Conservation (phyloP, 2,329 filamentous ascomycete species). For the Penicillium hordei region DNA sequence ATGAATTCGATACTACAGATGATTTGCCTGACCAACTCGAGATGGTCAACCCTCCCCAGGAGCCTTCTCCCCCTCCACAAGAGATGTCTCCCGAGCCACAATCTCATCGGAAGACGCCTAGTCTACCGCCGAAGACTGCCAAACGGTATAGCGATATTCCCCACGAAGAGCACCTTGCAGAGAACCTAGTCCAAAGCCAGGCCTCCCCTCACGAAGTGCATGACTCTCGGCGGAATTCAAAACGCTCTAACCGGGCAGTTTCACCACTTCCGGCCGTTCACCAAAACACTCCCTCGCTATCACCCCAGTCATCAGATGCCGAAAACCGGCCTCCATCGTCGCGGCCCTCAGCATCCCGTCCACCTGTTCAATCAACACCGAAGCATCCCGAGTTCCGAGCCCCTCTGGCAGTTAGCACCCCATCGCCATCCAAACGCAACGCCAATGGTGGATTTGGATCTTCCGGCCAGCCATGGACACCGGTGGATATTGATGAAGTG, state of each 20-base stretch:
- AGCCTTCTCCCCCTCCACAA: constrained; percentile 14
- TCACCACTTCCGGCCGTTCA: constrained; percentile 39
- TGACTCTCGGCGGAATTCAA: constrained; percentile 11
- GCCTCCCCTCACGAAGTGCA: constrained; percentile 15
- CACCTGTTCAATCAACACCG: constrained; percentile 35
- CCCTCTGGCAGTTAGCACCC: constrained; percentile 46
- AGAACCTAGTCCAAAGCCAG: constrained; percentile 31
- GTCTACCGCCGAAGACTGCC: constrained; percentile 37
- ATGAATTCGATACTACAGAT: constrained; percentile 21
- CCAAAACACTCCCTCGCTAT: constrained; percentile 59
- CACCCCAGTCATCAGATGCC: constrained; percentile 74
- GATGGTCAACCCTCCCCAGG: constrained; percentile 19
- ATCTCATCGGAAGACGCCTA: constrained; percentile 26
- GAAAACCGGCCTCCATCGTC: constrained; percentile 77
- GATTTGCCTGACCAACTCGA: constrained; percentile 24
- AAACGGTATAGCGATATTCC: constrained; percentile 42
- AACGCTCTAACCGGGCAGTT: constrained; percentile 16
- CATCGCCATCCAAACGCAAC: constrained; percentile 64
- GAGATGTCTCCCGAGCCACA: constrained; percentile 14
- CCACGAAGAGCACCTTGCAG: constrained; percentile 36
- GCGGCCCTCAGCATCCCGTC: constrained; percentile 52
- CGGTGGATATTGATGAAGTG: constrained; percentile 73
- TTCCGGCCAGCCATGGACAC: constrained; percentile 64
- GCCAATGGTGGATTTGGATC: constrained; percentile 53
- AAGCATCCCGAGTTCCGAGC: constrained; percentile 41